Evolutionary conservation across 805 yeast species (phyloP), one percentile per base, ranked within the genome.

Genomic region (Metschnikowia noctiluminum): DNA sequence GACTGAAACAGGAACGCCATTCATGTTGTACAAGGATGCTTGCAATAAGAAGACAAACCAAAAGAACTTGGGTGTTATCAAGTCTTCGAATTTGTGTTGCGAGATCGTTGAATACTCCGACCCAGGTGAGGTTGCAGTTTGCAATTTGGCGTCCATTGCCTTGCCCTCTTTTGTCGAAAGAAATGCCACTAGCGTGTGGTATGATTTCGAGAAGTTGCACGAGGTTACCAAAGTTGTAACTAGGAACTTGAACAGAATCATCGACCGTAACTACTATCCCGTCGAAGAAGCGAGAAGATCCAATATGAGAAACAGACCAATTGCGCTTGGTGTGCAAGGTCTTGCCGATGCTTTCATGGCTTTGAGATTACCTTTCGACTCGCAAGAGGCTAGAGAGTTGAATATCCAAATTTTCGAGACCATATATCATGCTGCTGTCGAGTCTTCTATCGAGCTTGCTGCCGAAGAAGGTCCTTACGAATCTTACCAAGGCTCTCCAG

Each of bases 1-100:
- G 64, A 80, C 84, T 42, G 85, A 80, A 65, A 80, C 85, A 32
- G 85, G 85, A 62, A 79, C 82, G 43, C 85, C 85, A 40, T 80
- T 79, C 69, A 79, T 80, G 84, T 69, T 80, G 57, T 80, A 80
- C 69, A 80, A 80, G 64, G 85, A 80, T 66, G 80, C 84, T 12
- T 80, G 84, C 66, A 80, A 80, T 67, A 57, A 64, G 56, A 80
- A 80, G 66, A 69, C 83, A 46, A 80, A 80, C 67, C 85, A 80
- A 64, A 74, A 79, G 74, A 80, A 80, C 64, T 70, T 80, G 63
- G 85, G 85, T 59, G 65, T 73, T 37, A 80, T 80, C 63, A 80
- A 80, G 62, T 79, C 84, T 7, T 80, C 84, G 36, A 80, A 80
- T 64, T 76, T 80, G 65, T 80, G 85, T 63, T 79, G 84, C 63